Conservation (phyloP, 140 eudicot species). For the Stevia rebaudiana region DNA sequence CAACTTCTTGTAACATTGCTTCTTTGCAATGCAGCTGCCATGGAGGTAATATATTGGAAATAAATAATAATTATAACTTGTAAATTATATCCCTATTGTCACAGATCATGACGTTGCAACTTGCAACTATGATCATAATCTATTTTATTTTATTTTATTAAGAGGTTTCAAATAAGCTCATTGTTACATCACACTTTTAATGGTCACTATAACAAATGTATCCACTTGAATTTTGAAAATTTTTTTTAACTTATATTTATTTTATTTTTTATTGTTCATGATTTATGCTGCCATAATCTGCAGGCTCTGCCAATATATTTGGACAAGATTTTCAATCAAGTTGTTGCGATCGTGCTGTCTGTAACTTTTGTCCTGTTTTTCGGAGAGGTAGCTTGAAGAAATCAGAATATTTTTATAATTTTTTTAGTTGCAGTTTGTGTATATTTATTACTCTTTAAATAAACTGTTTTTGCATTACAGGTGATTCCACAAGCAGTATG, state of each 20-base stretch:
- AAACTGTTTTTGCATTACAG: constrained; percentile 32
- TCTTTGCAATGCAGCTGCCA: constrained; percentile 87
- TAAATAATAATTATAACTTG: neutral
- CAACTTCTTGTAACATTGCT: constrained; percentile 93
- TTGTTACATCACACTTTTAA: constrained; percentile 1
- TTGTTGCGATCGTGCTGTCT: constrained; percentile 80
- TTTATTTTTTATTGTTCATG: neutral
- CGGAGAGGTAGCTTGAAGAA: constrained; percentile 61
- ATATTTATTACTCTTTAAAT: constrained; percentile 3
- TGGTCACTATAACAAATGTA: constrained; percentile 2
- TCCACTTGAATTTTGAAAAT: too few relatives aligned
- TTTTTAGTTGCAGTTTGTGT: neutral
- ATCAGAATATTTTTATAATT: neutral
- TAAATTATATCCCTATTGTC: neutral
- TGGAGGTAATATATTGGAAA: constrained; percentile 75
- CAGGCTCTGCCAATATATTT: constrained; percentile 95
- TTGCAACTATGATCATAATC: neutral
- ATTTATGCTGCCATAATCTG: constrained; percentile 24
- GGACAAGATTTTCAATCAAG: constrained; percentile 87
- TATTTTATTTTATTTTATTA: neutral
- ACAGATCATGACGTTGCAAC: neutral
- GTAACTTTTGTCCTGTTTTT: constrained; percentile 90
- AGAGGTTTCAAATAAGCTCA: constrained; percentile 4
- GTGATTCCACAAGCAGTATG: constrained; percentile 98
- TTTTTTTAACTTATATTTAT: neutral